Evolutionary conservation across 495 filamentous ascomycete genomes (phyloP).

Genomic region (Penicillium salamii): DNA sequence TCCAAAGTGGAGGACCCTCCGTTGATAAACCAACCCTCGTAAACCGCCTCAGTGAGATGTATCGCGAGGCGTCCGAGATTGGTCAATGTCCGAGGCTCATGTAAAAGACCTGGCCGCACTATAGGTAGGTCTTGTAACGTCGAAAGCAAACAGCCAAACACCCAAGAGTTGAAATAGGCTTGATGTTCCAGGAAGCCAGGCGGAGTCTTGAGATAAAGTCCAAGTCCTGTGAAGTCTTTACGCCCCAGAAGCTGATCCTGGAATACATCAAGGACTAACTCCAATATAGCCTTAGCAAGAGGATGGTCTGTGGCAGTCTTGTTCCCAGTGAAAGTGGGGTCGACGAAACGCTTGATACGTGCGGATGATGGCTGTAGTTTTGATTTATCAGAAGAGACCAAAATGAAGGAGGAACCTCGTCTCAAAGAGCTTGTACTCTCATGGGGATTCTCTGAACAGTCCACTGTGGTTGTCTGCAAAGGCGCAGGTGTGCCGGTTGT

Average conservation of each 20-base stretch:
- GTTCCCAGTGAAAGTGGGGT: constrained; percentile 31
- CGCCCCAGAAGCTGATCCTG: constrained; percentile 75
- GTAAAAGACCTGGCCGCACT: constrained; percentile 66
- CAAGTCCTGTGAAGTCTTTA: constrained; percentile 89
- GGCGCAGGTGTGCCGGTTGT: constrained; percentile 49
- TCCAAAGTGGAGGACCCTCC: constrained; percentile 75
- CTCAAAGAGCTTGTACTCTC: constrained; percentile 56
- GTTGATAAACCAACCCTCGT: constrained; percentile 92
- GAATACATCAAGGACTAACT: constrained; percentile 74
- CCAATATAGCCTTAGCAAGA: constrained; percentile 70
- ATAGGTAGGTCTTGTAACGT: constrained; percentile 67
- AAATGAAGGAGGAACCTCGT: constrained; percentile 83
- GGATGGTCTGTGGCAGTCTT: constrained; percentile 58
- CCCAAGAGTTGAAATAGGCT: constrained; percentile 89
- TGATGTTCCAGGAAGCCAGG: constrained; percentile 91
- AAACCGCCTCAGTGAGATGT: constrained; percentile 84
- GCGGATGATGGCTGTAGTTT: constrained; percentile 53
- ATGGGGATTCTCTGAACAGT: constrained; percentile 44
- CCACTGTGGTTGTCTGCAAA: constrained; percentile 66
- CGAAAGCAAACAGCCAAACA: constrained; percentile 71
- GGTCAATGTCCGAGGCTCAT: constrained; percentile 77
- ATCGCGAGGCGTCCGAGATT: constrained; percentile 78
- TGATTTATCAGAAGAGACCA: constrained; percentile 69
- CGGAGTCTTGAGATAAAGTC: constrained; percentile 83
- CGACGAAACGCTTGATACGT: constrained; percentile 59